Percentiles rank a stretch among this genome's conserved stretches.
phyloP scores from a whole-genome alignment of 2,329 filamentous ascomycete genomes.

The Claviceps pusilla region DNA sequence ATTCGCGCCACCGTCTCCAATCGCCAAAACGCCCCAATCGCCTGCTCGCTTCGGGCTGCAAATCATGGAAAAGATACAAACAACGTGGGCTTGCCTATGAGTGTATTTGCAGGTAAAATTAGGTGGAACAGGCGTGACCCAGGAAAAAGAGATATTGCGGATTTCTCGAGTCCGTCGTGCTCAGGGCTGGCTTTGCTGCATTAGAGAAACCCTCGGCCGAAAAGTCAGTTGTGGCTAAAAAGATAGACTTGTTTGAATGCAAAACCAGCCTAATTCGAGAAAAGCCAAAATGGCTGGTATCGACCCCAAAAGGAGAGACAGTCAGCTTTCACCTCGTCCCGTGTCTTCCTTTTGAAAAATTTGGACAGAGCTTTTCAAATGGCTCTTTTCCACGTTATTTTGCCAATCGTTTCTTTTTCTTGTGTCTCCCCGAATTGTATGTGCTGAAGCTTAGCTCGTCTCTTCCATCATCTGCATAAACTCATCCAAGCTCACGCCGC shows the following conservation, averaged over 20 bases:
- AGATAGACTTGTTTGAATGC: background rate
- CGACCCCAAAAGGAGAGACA: background rate
- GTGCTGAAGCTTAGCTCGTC: slow-evolving; percentile 16
- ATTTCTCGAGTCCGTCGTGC: background rate
- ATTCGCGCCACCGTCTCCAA: background rate
- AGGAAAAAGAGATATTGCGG: background rate
- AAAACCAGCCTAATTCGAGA: background rate
- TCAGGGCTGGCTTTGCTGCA: background rate
- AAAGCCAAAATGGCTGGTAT: background rate
- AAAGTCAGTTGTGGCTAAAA: background rate
- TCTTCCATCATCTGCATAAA: slow-evolving; percentile 49
- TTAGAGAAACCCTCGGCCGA: background rate
- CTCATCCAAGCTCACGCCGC: slow-evolving; percentile 56
- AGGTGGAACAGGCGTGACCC: background rate
- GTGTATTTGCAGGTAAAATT: background rate
- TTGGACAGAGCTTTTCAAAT: background rate
- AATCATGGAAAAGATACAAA: background rate
- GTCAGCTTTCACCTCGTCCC: background rate
- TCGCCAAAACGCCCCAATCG: slow-evolving; percentile 2
- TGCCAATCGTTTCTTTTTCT: background rate
- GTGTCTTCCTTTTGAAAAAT: background rate
- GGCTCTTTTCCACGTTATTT: background rate
- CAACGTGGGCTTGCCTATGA: background rate
- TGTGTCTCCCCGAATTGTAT: background rate
- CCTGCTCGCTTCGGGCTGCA: background rate